Conservation (phyloP, 257 asterid species). For the Agastache rugosa region DNA sequence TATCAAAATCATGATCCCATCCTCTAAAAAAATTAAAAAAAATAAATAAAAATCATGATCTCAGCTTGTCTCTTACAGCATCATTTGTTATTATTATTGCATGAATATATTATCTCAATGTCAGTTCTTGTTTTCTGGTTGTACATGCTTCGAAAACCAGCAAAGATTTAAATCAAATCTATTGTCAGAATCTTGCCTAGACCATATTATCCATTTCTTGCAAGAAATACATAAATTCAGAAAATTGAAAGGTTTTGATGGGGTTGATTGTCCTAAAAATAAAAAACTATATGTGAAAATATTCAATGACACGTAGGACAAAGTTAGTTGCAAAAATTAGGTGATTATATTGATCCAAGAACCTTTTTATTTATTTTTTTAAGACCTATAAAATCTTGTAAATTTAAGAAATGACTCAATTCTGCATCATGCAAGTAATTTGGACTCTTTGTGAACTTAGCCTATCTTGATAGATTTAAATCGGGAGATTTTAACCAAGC, state of each 20-base stretch:
- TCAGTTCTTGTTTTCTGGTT: conserved; percentile 30
- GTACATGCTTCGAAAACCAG: conserved; percentile 46
- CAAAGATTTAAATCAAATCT: conserved; percentile 31
- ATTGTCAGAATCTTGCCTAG: conserved; percentile 30
- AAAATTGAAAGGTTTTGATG: too few relatives aligned
- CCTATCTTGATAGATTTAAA: conserved; percentile 28
- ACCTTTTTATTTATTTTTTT: too few relatives aligned
- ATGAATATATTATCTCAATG: conserved; percentile 35
- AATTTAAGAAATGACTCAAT: neutral
- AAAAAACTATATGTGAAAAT: too few relatives aligned
- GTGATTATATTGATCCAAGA: neutral
- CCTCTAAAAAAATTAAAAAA: too few relatives aligned
- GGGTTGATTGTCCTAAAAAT: too few relatives aligned
- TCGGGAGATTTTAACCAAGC: conserved; percentile 37
- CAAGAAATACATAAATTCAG: conserved; percentile 11
- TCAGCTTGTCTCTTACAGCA: conserved; percentile 40
- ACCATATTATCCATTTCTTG: conserved; percentile 14
- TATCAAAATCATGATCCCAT: conserved; percentile 26
- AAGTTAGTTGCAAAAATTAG: too few relatives aligned
- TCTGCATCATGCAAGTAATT: neutral
- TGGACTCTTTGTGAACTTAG: neutral
- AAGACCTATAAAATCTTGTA: neutral
- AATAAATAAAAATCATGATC: conserved; percentile 20
- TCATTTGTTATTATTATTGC: conserved; percentile 24
- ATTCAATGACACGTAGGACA: too few relatives aligned